Conservation (phyloP, 257 asterid species). For the Solanum habrochaites region DNA sequence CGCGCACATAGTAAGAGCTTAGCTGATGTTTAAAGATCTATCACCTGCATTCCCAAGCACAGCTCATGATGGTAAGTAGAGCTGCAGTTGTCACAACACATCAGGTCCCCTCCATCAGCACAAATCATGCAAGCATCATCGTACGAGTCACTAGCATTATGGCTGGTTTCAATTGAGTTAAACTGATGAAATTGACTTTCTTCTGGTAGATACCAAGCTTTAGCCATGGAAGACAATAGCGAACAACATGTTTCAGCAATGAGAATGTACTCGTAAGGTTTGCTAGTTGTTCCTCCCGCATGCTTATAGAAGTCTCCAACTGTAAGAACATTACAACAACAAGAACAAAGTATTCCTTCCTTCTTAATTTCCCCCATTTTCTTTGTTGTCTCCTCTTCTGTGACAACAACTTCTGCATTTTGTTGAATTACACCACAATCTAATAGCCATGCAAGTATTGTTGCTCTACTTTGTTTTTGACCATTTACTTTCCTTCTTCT, state of each 20-base stretch:
- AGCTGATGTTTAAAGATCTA: not conserved
- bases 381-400: not conserved
- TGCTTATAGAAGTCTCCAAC: conserved; percentile 23
- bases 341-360: conserved; percentile 33
- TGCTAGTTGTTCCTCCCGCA: conserved; percentile 8
- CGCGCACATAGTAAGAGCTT: not conserved
- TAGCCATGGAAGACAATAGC: conserved; percentile 14
- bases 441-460: conserved; percentile 40
- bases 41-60: conserved; percentile 32
- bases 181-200: conserved; percentile 8
- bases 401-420: conserved; percentile 5
- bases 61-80: conserved; percentile 38
- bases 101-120: conserved; percentile 48
- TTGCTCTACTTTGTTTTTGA: conserved; percentile 7
- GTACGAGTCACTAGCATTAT: conserved; percentile 2
- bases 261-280: conserved; percentile 18
- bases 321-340: conserved; percentile 19
- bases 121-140: conserved; percentile 54
- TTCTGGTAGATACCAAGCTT: conserved; percentile 27
- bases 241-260: not conserved
- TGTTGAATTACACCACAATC: conserved; percentile 20
- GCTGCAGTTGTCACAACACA: conserved; percentile 42
- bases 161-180: conserved; percentile 8
- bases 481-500: not conserved
- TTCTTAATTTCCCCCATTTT: conserved; percentile 24